Base-by-base conservation (phyloP, 2,329 filamentous ascomycete genomes). In the Penicillium sp. region DNA sequence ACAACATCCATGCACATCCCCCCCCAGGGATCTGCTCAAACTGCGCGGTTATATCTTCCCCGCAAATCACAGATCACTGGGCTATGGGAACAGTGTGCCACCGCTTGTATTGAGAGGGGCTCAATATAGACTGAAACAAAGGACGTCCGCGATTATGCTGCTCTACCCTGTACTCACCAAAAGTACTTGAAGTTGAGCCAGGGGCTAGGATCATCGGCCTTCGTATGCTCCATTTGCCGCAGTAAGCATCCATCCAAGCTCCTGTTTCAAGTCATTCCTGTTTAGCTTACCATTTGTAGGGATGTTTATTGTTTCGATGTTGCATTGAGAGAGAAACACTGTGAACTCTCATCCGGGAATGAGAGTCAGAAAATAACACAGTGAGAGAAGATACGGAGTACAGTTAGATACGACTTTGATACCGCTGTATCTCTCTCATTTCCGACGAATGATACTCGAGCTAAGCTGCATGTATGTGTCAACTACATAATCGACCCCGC, bases 311-410 rank as follows among this genome's bases (percentile, higher is more conserved):
- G n/a, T 53, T 47, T 54, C 53, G 47, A 52, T 49, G 55, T 62
- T 58, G 56, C 55, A 62, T 62, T 42, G 24, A 43, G 24, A 27
- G 22, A 43, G 45, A 57, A 51, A 45, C 46, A 52, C 14, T 48
- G 16, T 48, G 36, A 46, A 48, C 52, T 54, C 40, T 56, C 44
- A 13, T 42, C 8, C 52, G 14, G 34, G 24, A n/a, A n/a, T 36
- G 4, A 34, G 31, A 13, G 10, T 14, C 31, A 5, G 13, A 34
- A 34, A 34, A 11, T 34, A 14, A 34, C 13, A 34, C 13, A 34
- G 9, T 34, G 10, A 9, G 10, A 34, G 13, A 34, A 43, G 32
- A 52, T 13, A 43, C 59, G 38, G n/a, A 49, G 16, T 22, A 11
- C 9, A 18, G 45, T 36, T 47, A 13, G 40, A 11, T 51, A n/a